Percentiles rank a stretch among this genome's conserved stretches.
Evolutionary conservation across 2,329 filamentous ascomycete genomes (phyloP).

Genomic region (Aspergillus sergii): DNA sequence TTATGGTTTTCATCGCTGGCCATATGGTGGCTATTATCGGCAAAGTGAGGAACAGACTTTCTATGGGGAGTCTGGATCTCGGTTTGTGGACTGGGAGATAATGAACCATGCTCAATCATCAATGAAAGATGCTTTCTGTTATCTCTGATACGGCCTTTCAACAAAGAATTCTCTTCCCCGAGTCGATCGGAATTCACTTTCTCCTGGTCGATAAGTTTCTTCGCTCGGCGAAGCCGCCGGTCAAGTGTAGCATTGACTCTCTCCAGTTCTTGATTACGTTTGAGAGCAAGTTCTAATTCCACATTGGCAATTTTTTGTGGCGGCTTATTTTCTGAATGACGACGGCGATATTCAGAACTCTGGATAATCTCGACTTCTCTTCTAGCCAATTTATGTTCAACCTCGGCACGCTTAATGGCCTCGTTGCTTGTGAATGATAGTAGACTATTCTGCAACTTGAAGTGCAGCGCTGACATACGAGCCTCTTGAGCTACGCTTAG

Average conservation of each 20-base stretch:
- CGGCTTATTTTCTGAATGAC: constrained; percentile 54
- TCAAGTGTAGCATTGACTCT: constrained; percentile 67
- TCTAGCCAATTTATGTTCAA: constrained; percentile 90
- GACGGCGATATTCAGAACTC: constrained; percentile 68
- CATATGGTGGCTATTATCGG: constrained; percentile 41
- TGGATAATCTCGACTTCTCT: constrained; percentile 84
- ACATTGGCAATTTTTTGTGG: constrained; percentile 41
- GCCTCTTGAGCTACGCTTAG: constrained; percentile 61
- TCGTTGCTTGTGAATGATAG: constrained; percentile 82
- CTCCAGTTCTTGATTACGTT: constrained; percentile 66
- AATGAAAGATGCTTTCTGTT: constrained; percentile 84
- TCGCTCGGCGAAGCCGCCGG: constrained; percentile 70
- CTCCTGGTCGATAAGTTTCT: constrained; percentile 76
- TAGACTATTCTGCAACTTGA: constrained; percentile 87
- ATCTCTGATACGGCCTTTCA: constrained; percentile 82
- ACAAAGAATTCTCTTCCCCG: constrained; percentile 73
- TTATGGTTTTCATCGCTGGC: constrained; percentile 60
- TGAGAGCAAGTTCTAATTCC: constrained; percentile 63
- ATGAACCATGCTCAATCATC: constrained; percentile 73
- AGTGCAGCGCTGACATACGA: constrained; percentile 84
- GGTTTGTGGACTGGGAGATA: constrained; percentile 61
- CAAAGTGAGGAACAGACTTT: constrained; percentile 44
- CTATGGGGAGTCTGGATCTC: constrained; percentile 50
- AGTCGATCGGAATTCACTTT: constrained; percentile 71
- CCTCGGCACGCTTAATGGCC: constrained; percentile 80